Evolutionary conservation across 2,329 filamentous ascomycete species (phyloP), one percentile per base, ranked within the genome.

Genomic region (Colletotrichum incanum): DNA sequence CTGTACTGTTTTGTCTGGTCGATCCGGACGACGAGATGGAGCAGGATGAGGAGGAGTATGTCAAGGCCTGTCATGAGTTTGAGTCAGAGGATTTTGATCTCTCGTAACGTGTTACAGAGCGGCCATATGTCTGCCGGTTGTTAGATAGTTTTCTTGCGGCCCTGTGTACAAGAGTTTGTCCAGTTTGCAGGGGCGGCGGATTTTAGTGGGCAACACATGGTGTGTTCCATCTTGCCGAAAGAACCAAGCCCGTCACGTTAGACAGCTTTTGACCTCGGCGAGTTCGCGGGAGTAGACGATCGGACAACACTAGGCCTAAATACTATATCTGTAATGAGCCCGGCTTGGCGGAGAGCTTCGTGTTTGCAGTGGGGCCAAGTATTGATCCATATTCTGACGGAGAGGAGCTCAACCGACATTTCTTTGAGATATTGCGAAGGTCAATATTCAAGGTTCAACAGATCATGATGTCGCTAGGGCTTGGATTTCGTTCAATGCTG

Each of bases 251-350:
- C 0, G 7, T n/a, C 31, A 34, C 7, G 18, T 2, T 12, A 54
- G 2, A 9, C 20, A 34, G 28, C 18, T 4, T 3, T 31, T 31
- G 4, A 31, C 28, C 28, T 31, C 16, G 14, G 1, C 23, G 26
- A 8, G n/a, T 26, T 18, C 23, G 4, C 28, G 2, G 16, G 23
- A 7, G 1, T 6, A 16, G 3, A 8, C 0, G 2, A 28, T n/a
- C 12, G 2, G 23, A 2, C 9, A 14, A 37, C 34, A 3, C 9
- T 5, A n/a, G n/a, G 28, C 4, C 9, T 8, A 16, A 14, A 50
- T 50, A 16, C 26, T 50, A 26, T 1, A 7, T 20, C 12, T 23
- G n/a, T 6, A 23, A 23, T 47, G 28, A 47, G 43, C 43, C 20
- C 11, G 20, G 1, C 28, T 31, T 31, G 18, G 34, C 2, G 9